Evolutionary conservation across 768 basidiomycete genomes (phyloP), one percentile per base, ranked within the genome.

Genomic region (Inosperma sp.): DNA sequence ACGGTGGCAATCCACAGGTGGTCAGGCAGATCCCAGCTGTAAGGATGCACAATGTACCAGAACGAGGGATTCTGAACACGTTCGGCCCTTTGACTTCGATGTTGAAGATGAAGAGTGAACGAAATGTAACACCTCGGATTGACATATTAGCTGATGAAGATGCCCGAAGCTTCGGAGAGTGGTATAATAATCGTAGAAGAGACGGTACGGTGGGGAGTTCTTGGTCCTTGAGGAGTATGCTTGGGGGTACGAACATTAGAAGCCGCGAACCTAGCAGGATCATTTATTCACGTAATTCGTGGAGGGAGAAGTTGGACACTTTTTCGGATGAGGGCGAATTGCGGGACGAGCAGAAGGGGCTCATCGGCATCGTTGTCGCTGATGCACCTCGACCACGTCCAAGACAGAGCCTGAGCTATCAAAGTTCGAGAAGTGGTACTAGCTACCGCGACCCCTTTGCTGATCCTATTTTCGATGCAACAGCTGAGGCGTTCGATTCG

Each of bases 101-200:
- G 19, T 50, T 61, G 2, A 64, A 59, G 33, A 59, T 65, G 39
- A 62, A 61, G 31, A 62, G 54, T 30, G 52, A 59, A 19, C 56
- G 62, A 40, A 59, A 63, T 52, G 48, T 62, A 44, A 56, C 58
- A 19, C 58, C 72, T 48, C 74, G 87, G 25, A 74, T 77, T 25
- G 86, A 90, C 61, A 88, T 90, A 78, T 76, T 89, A 27, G 85
- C 81, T 3, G 86, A 91, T 48, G 88, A 89, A 65, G 88, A 89
- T 58, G 72, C 75, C 2, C 71, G 74, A 7, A 75, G 80, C 13
- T 80, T 85, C 56, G 65, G 67, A 12, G 66, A 67, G 17, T 72
- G 70, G 68, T 72, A 71, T 36, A 64, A 66, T 51, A 54, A 59
- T 6, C 59, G 62, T 31, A 58, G 65, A 16, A 67, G 71, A 25